Percentiles rank a stretch among this genome's conserved stretches.
Evolutionary conservation across 2,329 filamentous ascomycete genomes (phyloP).

Genomic region (Aulographum hederae): DNA sequence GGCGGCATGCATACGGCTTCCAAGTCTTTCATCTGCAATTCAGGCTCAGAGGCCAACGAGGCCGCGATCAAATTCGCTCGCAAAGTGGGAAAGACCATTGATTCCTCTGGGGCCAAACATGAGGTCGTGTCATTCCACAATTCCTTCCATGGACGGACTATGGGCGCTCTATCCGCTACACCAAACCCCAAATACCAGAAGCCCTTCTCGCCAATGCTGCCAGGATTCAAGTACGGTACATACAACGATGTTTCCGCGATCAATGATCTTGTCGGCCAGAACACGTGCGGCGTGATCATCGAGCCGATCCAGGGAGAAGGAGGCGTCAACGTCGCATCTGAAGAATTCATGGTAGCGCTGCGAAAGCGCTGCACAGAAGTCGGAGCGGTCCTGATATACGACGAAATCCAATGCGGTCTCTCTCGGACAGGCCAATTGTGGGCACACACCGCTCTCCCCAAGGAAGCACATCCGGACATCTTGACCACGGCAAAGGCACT

Average conservation of each 20-base stretch:
- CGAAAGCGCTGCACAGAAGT: constrained; percentile 71
- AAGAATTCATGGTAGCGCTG: constrained; percentile 71
- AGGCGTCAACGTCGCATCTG: constrained; percentile 66
- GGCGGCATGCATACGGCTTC: constrained; percentile 67
- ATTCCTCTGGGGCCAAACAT: constrained; percentile 50
- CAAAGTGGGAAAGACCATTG: constrained; percentile 65
- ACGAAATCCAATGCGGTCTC: constrained; percentile 94
- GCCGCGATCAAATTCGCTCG: constrained; percentile 93
- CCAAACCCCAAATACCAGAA: constrained; percentile 96
- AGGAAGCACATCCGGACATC: constrained; percentile 78
- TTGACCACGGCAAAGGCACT: constrained; percentile 90
- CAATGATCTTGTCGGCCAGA: constrained; percentile 55
- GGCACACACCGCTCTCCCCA: constrained; percentile 62
- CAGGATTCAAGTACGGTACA: constrained; percentile 71
- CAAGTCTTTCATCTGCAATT: constrained; percentile 87
- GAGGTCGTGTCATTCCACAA: constrained; percentile 83
- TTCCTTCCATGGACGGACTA: constrained; percentile 91
- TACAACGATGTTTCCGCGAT: constrained; percentile 69
- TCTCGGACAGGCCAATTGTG: constrained; percentile 75
- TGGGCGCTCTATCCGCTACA: constrained; percentile 88
- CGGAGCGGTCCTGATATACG: constrained; percentile 77
- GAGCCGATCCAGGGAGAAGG: constrained; percentile 97
- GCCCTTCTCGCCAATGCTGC: constrained; percentile 88
- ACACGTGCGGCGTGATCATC: constrained; percentile 85
- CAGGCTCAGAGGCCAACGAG: constrained; percentile 92